phyloP scores from a whole-genome alignment of 2,329 filamentous ascomycete genomes.

The Cercospora sp. region DNA sequence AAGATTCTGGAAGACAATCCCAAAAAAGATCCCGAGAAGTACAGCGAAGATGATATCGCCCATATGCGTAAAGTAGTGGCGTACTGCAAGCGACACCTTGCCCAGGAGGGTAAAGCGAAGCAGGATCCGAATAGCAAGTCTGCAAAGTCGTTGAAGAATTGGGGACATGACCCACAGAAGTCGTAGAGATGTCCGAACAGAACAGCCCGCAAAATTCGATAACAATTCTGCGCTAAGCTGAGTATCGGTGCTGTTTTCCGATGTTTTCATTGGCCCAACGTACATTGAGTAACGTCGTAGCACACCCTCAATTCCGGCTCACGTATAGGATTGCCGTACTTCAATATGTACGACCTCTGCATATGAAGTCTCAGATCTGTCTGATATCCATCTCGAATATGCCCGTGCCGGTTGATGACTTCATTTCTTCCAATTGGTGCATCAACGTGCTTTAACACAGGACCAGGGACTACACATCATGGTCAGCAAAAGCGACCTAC shows the following conservation, averaged over 20 bases:
- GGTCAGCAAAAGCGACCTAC: not conserved
- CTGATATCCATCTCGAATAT: conserved; percentile 9
- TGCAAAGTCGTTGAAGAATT: conserved; percentile 64
- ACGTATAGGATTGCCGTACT: not conserved
- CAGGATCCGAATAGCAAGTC: conserved; percentile 56
- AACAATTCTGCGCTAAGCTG: not conserved
- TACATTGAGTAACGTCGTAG: not conserved
- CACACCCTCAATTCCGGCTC: not conserved
- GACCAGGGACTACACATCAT: not conserved
- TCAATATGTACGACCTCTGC: not conserved
- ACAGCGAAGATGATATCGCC: conserved; percentile 57
- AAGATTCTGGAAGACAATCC: conserved; percentile 64
- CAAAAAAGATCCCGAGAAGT: conserved; percentile 56
- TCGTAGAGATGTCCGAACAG: not conserved
- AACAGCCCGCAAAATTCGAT: not conserved
- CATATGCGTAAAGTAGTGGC: conserved; percentile 57
- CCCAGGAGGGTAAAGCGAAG: conserved; percentile 62
- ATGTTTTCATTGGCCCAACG: not conserved
- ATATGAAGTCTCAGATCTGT: conserved; percentile 2
- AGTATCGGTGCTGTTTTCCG: not conserved
- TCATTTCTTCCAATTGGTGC: no score
- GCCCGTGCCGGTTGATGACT: conserved; percentile 1
- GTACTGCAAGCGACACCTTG: conserved; percentile 66
- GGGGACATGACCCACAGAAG: conserved; percentile 44
- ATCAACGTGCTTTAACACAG: not conserved